Evolutionary conservation across 345 rosid species (phyloP).

Genomic region (Euphorbia pulcherrima): DNA sequence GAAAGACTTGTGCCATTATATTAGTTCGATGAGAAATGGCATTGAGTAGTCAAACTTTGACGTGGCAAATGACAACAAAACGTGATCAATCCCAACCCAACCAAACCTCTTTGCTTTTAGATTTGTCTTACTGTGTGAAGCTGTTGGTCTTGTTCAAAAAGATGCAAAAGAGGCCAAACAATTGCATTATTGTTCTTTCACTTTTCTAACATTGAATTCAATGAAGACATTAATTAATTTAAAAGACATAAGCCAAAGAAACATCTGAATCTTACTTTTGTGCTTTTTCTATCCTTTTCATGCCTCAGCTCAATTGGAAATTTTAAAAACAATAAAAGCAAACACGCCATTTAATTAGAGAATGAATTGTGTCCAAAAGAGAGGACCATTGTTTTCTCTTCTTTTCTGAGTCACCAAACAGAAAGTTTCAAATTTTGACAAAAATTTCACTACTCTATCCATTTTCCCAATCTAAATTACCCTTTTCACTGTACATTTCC

Average conservation of each 20-base stretch:
- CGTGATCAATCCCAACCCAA: background rate
- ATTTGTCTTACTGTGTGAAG: background rate
- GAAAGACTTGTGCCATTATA: background rate
- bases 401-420: conserved; percentile 9
- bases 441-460: background rate
- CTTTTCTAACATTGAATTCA: conserved; percentile 18
- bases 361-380: background rate
- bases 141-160: conserved; percentile 6
- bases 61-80: background rate
- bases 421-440: conserved; percentile 7
- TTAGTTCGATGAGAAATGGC: background rate
- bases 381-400: background rate
- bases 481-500: conserved; percentile 18
- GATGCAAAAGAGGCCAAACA: background rate
- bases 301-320: conserved; percentile 5
- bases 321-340: no score
- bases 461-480: conserved; percentile 1
- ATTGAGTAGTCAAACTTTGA: background rate
- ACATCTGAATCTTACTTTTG: conserved; percentile 8
- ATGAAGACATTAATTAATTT: background rate
- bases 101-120: background rate
- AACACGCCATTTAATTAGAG: conserved; percentile 4
- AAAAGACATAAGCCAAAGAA: background rate
- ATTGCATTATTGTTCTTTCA: background rate
- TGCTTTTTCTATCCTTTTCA: conserved; percentile 18